Base-by-base conservation (phyloP, 2,329 filamentous ascomycete species). In the Fusarium solani-melongenae region DNA sequence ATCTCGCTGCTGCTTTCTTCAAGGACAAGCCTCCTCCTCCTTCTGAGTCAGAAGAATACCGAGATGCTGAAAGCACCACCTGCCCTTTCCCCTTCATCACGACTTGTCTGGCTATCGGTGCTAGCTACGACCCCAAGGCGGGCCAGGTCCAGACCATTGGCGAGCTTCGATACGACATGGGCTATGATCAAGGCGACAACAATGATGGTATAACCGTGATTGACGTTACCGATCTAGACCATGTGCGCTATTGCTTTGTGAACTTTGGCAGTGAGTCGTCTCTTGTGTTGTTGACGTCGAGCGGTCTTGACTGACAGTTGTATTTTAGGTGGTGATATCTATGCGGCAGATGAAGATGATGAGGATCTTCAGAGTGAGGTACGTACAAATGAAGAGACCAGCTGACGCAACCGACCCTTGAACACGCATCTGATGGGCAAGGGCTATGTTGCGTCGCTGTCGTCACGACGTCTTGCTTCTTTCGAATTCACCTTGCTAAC, bases 31-130 rank as follows among this genome's bases (percentile, higher is more conserved):
- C n/a, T 7, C n/a, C 29, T 5, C 33, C 64, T 12, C 14, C 59
- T 0, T 15, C 27, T 12, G 15, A 12, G 20, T 29, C 31, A 8
- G 10, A 15, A 2, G 17, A 44, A 14, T n/a, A 46, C 11, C 5
- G 24, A 20, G 36, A 39, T 12, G 44, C 22, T 10, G 33, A 34
- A 12, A 53, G 24, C 12, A 17, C 36, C 5, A 12, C 44, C 6
- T 62, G 59, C n/a, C 59, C 59, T 31, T 65, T 68, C 9, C 65
- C 68, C 8, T 70, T 70, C 61, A 64, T 68, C 17, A n/a, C 29
- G 12, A 68, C 64, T 2, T 67, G 64, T 33, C 65, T 70, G 10
- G 46, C 39, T 17, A 34, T 70, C 24, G 68, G 68, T 20, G 51
- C 65, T 5, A 41, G 22, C 20, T 70, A 62, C 34, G 34, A 62